Conservation (phyloP, 2,329 filamentous ascomycete genomes). For the Fusarium mexicanum region DNA sequence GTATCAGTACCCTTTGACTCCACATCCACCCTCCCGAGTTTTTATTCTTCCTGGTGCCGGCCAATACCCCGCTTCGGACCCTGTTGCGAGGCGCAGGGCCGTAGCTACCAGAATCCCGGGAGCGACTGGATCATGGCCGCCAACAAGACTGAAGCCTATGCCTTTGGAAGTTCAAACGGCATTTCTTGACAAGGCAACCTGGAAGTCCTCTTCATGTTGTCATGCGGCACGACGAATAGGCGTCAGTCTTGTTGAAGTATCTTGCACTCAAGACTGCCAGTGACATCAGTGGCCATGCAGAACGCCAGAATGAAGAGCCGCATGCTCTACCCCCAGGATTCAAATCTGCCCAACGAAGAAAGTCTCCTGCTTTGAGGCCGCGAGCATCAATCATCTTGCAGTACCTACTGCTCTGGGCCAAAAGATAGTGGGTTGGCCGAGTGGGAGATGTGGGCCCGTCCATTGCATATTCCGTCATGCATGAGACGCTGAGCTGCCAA, state of each 20-base stretch:
- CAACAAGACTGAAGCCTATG: conserved; percentile 34
- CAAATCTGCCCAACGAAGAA: conserved; percentile 9
- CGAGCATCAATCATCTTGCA: conserved; percentile 19
- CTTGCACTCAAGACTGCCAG: conserved; percentile 1
- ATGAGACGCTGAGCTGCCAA: conserved; percentile 54
- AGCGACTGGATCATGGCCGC: conserved; percentile 27
- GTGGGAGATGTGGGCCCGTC: conserved; percentile 38
- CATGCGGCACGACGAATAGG: conserved; percentile 10
- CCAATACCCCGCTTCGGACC: conserved; percentile 31
- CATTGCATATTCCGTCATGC: conserved; percentile 68
- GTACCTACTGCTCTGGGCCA: conserved; percentile 5
- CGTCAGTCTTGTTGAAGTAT: conserved; percentile 14
- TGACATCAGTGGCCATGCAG: background rate
- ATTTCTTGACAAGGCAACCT: conserved; percentile 23
- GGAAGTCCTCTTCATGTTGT: background rate
- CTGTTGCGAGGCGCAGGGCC: conserved; percentile 35
- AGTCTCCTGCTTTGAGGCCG: conserved; percentile 31
- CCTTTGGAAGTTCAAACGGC: conserved; percentile 21
- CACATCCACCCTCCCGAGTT: conserved; percentile 14
- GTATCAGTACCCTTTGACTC: background rate
- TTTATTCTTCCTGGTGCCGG: conserved; percentile 12
- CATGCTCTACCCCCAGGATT: background rate
- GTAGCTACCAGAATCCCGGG: conserved; percentile 38
- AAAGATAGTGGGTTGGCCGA: conserved; percentile 35
- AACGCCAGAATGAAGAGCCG: background rate